Evolutionary conservation across 106 monocot genomes (phyloP), one percentile per base, ranked within the genome.

Genomic region (Dioscorea alata): DNA sequence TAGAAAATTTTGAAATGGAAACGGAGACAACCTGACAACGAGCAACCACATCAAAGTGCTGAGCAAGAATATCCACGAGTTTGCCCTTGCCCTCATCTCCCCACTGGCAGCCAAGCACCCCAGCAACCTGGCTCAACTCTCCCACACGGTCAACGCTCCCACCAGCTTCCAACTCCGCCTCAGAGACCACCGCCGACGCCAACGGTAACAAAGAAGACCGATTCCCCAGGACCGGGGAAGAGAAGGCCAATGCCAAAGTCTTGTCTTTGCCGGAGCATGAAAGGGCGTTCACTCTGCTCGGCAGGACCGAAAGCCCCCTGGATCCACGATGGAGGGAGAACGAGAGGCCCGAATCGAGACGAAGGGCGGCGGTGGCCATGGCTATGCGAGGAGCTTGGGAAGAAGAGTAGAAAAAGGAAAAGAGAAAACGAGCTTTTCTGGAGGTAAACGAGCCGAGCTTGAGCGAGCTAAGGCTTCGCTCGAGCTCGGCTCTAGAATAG

Each of bases 1-100:
- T 28, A 28, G 28, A 28, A 28, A 28, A 28, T 1, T 28, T 28
- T 28, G 28, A 28, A 28, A 28, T 28, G 15, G 13, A 15, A 53
- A 63, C 14, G 23, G 12, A 18, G 16, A 16, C 60, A 14, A 91
- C 91, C 87, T 87, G 91, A 57, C 91, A 91, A 17, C 91, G 76
- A 8, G 91, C 91, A 28, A 91, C 91, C 31, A 91, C 62, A 64
- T 91, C 85, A 48, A 91, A 91, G 34, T 78, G 79, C 73, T 85
- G 57, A 6, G 91, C 87, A 50, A 91, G 80, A 50, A 91, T 80
- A 53, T 91, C 91, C 3, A 91, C 87, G 28, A 91, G 87, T 63
- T 91, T 91, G 21, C 91, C 91, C 67, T 91, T 91, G 16, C 87
- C 91, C 65, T 91, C 85, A 16, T 87, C 84, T 18, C 91, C 87